Evolutionary conservation across 129 eudicot genomes (phyloP).

Genomic region (Lactuca saligna): DNA sequence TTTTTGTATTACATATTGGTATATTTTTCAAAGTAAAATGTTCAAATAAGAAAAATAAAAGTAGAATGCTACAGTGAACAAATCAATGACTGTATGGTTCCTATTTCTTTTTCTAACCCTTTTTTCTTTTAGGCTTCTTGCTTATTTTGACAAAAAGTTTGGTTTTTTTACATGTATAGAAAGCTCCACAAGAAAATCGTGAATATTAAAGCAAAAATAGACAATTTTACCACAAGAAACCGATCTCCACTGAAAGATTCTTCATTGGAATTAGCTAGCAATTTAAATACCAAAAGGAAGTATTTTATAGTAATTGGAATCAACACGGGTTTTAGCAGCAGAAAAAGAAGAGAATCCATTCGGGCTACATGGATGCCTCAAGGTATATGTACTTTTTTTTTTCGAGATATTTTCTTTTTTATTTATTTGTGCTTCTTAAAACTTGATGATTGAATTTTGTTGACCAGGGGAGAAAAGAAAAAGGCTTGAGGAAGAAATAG

Average conservation of each 20-base stretch:
- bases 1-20: not conserved
- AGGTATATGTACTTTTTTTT: constrained; percentile 17
- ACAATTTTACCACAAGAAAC: constrained; percentile 8
- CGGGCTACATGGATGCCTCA: constrained; percentile 47
- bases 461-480: constrained; percentile 32
- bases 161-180: constrained; percentile 20
- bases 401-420: not conserved
- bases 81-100: not conserved
- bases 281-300: constrained; percentile 8
- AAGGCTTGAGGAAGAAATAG: constrained; percentile 32
- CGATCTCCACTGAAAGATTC: not conserved
- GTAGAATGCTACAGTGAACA: not conserved
- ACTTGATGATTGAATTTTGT: not conserved
- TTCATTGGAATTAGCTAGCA: not conserved
- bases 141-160: not conserved
- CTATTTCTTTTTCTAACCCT: too few relatives aligned
- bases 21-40: too few relatives aligned
- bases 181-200: constrained; percentile 22
- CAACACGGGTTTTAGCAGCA: constrained; percentile 31
- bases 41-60: not conserved
- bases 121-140: not conserved
- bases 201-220: constrained; percentile 18
- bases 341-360: constrained; percentile 33
- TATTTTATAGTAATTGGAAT: constrained; percentile 39
- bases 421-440: not conserved